These are phyloP conservation scores for Scolecobasidium constrictum DNA, from an alignment of 2,329 filamentous ascomycete genomes.

Conservation along the genomic window DNA sequence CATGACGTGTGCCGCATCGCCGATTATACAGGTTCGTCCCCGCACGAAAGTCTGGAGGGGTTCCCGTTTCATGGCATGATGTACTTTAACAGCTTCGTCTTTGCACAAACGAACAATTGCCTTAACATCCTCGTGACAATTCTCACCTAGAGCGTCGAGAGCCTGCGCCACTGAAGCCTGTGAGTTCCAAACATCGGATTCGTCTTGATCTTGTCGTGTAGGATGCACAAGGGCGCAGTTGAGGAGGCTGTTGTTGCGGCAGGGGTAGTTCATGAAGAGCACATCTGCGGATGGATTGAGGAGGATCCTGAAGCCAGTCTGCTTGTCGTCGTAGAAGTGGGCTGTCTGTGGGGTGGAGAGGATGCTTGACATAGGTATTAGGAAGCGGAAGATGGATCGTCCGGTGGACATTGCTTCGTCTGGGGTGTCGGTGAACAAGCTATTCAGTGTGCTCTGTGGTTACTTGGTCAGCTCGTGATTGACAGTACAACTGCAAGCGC, in stretches of 20 bases:
- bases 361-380: background rate
- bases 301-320: background rate
- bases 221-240: constrained; percentile 1
- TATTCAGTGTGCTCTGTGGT: background rate
- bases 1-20: constrained; percentile 6
- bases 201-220: background rate
- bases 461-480: too few species aligned
- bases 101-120: background rate
- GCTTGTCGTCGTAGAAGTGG: background rate
- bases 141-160: background rate
- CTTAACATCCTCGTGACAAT: background rate
- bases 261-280: background rate
- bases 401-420: background rate
- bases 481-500: too few species aligned
- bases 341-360: background rate
- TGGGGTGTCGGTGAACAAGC: background rate
- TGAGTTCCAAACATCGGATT: constrained; percentile 1
- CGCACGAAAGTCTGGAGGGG: background rate
- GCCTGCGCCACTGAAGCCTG: background rate
- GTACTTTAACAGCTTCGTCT: background rate
- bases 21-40: background rate
- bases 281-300: background rate
- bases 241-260: background rate
- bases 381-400: background rate
- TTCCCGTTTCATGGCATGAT: background rate